A percentile compares a stretch with the other conserved stretches of the same genome.
Conservation (phyloP, 1,139 yeast species). For the Sugiyamaella neomexicana region DNA sequence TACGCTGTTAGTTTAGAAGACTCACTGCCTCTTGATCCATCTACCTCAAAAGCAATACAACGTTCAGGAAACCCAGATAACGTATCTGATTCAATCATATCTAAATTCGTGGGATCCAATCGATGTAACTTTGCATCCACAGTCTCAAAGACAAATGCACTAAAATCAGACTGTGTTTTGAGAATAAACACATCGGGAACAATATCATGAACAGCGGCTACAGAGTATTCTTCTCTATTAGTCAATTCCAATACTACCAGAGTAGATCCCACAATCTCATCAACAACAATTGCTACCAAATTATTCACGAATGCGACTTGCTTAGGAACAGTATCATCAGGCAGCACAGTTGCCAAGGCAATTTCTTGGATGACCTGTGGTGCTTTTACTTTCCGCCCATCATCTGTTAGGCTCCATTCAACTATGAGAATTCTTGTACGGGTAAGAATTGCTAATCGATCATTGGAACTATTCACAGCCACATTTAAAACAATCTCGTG, state of each 20-base stretch:
- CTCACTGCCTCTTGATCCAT: background rate
- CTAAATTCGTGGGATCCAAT: slow-evolving; percentile 22
- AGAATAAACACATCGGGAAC: slow-evolving; percentile 47
- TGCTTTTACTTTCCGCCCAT: slow-evolving; percentile 42
- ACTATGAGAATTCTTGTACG: slow-evolving; percentile 48
- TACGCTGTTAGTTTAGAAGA: slow-evolving; percentile 48
- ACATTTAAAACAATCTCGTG: slow-evolving; percentile 56
- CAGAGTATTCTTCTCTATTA: slow-evolving; percentile 14
- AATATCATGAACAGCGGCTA: slow-evolving; percentile 17
- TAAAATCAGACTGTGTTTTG: slow-evolving; percentile 57
- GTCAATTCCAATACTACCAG: slow-evolving; percentile 23
- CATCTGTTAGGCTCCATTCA: slow-evolving; percentile 38
- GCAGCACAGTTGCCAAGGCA: slow-evolving; percentile 40
- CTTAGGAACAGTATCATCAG: slow-evolving; percentile 51
- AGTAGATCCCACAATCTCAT: slow-evolving; percentile 35
- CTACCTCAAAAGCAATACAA: slow-evolving; percentile 55
- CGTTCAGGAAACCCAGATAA: slow-evolving; percentile 62
- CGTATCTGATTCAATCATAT: slow-evolving; percentile 40
- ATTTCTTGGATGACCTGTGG: slow-evolving; percentile 50
- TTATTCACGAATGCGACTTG: slow-evolving; percentile 63
- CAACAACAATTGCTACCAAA: slow-evolving; percentile 58
- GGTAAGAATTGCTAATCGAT: slow-evolving; percentile 57
- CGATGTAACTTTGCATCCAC: slow-evolving; percentile 61
- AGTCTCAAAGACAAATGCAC: slow-evolving; percentile 56
- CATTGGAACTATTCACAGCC: slow-evolving; percentile 64